A percentile compares a stretch with the other conserved stretches of the same genome.
phyloP scores from a whole-genome alignment of 805 yeast genomes.

The Candida qinlingensis region DNA sequence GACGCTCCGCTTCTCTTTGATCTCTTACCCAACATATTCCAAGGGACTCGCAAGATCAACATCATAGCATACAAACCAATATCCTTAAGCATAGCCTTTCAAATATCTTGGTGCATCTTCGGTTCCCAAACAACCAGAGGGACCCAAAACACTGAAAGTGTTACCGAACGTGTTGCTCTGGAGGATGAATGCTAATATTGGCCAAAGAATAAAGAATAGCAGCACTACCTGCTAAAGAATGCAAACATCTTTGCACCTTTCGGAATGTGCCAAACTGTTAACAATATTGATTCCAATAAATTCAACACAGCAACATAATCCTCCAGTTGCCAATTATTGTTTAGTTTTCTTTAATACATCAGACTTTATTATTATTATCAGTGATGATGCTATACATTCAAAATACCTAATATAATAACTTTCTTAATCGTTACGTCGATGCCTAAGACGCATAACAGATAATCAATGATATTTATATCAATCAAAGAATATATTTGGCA shows the following conservation, averaged over 20 bases:
- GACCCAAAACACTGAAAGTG: conserved; percentile 47
- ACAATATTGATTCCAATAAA: conserved; percentile 4
- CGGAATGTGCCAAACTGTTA: conserved; percentile 41
- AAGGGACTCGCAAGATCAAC: conserved; percentile 23
- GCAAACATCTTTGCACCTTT: conserved; percentile 58
- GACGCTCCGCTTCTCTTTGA: background rate
- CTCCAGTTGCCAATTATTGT: no score
- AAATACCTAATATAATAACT: no score
- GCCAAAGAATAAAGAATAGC: conserved; percentile 56
- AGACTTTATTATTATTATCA: no score
- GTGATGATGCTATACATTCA: no score
- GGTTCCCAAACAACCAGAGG: conserved; percentile 33
- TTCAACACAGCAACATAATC: conserved; percentile 29
- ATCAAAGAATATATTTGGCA: no score
- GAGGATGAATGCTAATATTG: conserved; percentile 49
- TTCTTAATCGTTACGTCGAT: no score
- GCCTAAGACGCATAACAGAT: no score
- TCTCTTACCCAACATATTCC: conserved; percentile 20
- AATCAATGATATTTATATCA: no score
- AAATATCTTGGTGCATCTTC: conserved; percentile 50
- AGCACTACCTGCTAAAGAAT: conserved; percentile 42
- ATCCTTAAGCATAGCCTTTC: conserved; percentile 42
- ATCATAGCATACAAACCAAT: conserved; percentile 22
- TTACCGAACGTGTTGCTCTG: conserved; percentile 51
- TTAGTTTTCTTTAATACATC: no score